Base-by-base conservation (phyloP, 2,329 filamentous ascomycete genomes). In the Hortaea werneckii region DNA sequence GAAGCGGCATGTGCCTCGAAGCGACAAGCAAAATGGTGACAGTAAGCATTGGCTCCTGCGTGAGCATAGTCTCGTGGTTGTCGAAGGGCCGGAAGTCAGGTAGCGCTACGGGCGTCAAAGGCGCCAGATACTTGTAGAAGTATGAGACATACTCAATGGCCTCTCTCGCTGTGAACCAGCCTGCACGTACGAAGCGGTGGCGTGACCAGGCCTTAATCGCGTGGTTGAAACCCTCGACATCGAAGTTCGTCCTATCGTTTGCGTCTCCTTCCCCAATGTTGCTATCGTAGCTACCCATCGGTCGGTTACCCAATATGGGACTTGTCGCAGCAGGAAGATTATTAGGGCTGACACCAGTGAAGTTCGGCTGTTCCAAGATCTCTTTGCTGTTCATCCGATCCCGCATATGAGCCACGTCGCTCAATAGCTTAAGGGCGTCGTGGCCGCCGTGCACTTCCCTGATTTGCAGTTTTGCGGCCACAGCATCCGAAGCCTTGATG, bases 121-220 rank as follows among this genome's bases (percentile, higher is more conserved):
- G 90, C 1, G 88, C 90, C 6, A 96, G 76, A 57, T 88, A 87
- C 56, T 84, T 80, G 68, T 95, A 96, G 67, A 95, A 96, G 67
- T 96, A 96, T 62, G 89, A 83, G 52, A 98, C 86, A 60, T 96
- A 96, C 38, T 83, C 82, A 64, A 96, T 89, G 20, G 87, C 90
- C 66, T 98, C 92, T 54, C 85, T 81, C 0, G 90, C 85, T 0
- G 88, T 94, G 64, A 98, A 92, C 90, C 90, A 96, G 7, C 92
- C 92, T 6, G 88, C 88, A 44, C 88, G 82, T n/a, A 96, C 90
- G 62, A 96, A 96, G 38, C 89, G 82, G 63, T 95, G 89, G 52
- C 87, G 76, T 1, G 83, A 80, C 92, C 92, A 98, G n/a, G 87
- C 84, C 58, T 80, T 82, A 49, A 95, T 69, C 0, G 89, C 89